phyloP scores from a whole-genome alignment of 2,329 filamentous ascomycete genomes.

The Aurifilum marmelostoma region DNA sequence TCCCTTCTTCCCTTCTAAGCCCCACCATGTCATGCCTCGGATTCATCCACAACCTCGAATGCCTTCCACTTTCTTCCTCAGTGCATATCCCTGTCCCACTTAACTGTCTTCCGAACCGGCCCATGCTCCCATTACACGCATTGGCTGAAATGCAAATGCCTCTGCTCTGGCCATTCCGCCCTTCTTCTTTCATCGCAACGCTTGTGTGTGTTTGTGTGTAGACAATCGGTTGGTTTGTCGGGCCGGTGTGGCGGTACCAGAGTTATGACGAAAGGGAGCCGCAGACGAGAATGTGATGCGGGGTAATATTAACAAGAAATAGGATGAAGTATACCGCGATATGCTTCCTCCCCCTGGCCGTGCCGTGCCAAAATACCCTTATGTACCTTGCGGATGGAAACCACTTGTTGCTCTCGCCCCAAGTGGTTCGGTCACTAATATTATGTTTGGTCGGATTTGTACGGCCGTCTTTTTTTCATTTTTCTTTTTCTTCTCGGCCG shows the following conservation, averaged over 20 bases:
- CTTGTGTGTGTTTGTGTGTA: not conserved
- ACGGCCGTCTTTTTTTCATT: conserved; percentile 16
- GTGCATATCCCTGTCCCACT: not conserved
- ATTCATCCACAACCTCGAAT: not conserved
- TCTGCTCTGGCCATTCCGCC: not conserved
- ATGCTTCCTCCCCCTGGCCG: conserved; percentile 23
- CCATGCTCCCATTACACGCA: conserved; percentile 5
- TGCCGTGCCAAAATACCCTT: conserved; percentile 29
- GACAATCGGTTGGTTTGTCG: not conserved
- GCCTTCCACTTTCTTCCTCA: not conserved
- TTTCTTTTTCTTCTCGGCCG: not conserved
- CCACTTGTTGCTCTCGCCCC: conserved; percentile 13
- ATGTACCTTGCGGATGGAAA: conserved; percentile 26
- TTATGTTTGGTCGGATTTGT: conserved; percentile 28
- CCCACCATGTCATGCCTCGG: not conserved
- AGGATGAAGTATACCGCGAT: conserved; percentile 30
- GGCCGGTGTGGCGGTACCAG: conserved; percentile 9
- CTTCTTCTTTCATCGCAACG: not conserved
- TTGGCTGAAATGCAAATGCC: conserved; percentile 10
- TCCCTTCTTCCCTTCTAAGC: not conserved
- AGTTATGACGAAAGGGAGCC: conserved; percentile 13
- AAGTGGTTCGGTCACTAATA: conserved; percentile 23
- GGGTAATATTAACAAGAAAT: conserved; percentile 30
- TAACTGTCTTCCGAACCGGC: not conserved
- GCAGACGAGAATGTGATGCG: conserved; percentile 22